Evolutionary conservation across 1,284 basidiomycete species (phyloP).

Genomic region (Cryptococcus sp.): DNA sequence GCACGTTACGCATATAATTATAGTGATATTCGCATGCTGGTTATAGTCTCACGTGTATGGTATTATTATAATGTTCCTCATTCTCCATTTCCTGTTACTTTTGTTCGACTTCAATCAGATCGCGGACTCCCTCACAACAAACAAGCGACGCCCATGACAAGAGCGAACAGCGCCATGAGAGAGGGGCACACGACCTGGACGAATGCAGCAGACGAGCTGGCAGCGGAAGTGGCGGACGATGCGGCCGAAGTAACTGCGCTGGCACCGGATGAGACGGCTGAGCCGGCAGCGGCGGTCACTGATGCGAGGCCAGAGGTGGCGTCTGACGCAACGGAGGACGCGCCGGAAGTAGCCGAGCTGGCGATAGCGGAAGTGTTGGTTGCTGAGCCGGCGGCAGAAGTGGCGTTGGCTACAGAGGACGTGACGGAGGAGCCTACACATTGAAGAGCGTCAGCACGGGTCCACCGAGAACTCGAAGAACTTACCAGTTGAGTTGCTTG

Average conservation of each 20-base stretch:
- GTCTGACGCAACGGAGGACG: slow-evolving; percentile 4
- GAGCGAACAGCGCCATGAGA: no score
- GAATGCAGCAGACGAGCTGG: slow-evolving; percentile 7
- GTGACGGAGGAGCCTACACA: background rate
- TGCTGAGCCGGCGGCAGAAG: background rate
- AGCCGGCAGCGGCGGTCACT: slow-evolving; percentile 5
- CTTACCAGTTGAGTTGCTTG: no score
- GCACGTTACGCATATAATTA: no score
- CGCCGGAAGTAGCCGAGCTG: slow-evolving; percentile 8
- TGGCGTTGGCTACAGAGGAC: background rate
- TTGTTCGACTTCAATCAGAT: no score
- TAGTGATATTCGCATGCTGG: no score
- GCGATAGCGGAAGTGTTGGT: slow-evolving; percentile 3
- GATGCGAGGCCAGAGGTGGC: slow-evolving; percentile 11
- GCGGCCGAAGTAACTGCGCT: slow-evolving; percentile 11
- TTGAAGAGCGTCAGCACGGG: background rate
- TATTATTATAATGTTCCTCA: no score
- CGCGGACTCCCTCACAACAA: no score
- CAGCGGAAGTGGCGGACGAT: slow-evolving; percentile 5
- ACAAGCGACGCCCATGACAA: no score
- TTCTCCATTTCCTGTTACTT: no score
- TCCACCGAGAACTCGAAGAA: no score
- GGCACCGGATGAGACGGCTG: slow-evolving; percentile 8
- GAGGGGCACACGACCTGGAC: no score
- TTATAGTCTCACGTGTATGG: no score